These are phyloP conservation scores for Nannochloropsis gaditana DNA, from an alignment of 108 stramenopile genomes.

Conservation along the genomic window DNA sequence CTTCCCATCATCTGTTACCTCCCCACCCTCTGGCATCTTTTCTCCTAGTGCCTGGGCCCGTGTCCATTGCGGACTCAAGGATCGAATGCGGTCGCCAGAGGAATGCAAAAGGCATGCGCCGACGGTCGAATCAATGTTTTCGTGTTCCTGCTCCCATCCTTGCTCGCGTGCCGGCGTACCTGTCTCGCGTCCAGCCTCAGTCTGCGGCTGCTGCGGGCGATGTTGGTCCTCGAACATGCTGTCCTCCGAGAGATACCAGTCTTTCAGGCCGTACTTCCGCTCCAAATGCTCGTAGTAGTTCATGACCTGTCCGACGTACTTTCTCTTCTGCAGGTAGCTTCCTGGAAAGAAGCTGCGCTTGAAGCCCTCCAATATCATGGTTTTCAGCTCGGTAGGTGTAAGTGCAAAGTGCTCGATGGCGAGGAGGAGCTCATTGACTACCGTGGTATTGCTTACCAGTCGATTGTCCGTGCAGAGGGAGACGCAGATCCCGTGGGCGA, in stretches of 20 bases:
- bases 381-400: constrained; percentile 1
- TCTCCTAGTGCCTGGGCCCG: too few species aligned
- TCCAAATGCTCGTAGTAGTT: constrained; percentile 18
- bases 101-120: too few species aligned
- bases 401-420: constrained; percentile 9
- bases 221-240: neutral
- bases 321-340: neutral
- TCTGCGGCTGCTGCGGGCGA: neutral
- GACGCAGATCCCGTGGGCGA: constrained; percentile 20
- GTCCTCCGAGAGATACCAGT: constrained; percentile 5
- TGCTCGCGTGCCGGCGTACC: neutral
- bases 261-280: constrained; percentile 20
- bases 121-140: too few species aligned
- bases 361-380: constrained; percentile 17
- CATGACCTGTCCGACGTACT: neutral
- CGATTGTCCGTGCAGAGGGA: constrained; percentile 26
- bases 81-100: neutral
- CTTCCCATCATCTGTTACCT: neutral
- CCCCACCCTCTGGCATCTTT: neutral
- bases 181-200: neutral
- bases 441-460: constrained; percentile 7
- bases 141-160: constrained; percentile 68
- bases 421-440: neutral
- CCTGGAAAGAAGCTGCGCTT: constrained; percentile 14
- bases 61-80: neutral